phyloP scores from a whole-genome alignment of 495 filamentous ascomycete genomes.

The Darksidea phi region DNA sequence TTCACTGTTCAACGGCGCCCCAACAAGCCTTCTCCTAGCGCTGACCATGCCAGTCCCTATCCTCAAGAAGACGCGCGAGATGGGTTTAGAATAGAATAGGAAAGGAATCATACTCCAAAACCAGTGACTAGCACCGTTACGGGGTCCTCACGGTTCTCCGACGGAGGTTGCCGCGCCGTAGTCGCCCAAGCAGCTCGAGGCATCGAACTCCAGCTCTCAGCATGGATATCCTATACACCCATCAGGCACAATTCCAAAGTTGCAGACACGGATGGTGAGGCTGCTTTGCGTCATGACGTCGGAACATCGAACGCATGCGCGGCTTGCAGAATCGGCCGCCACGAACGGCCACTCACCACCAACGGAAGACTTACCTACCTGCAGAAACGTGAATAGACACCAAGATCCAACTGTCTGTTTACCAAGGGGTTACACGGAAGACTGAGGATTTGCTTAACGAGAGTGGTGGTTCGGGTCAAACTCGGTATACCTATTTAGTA shows the following conservation, averaged over 20 bases:
- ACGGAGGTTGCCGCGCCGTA: slow-evolving; percentile 26
- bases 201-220: slow-evolving; percentile 4
- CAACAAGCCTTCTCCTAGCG: too few species aligned
- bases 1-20: too few species aligned
- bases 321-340: neutral
- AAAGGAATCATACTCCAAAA: slow-evolving; percentile 34
- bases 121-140: slow-evolving; percentile 42
- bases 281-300: neutral
- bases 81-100: neutral
- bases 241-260: neutral
- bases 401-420: too few species aligned
- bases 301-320: neutral
- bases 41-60: too few species aligned
- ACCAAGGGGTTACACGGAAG: too few species aligned
- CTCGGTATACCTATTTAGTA: too few species aligned
- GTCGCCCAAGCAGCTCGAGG: slow-evolving; percentile 13
- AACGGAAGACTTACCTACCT: neutral
- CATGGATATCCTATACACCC: neutral
- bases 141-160: slow-evolving; percentile 23
- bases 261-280: neutral
- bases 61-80: neutral
- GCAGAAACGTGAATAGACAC: neutral
- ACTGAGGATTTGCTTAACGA: too few species aligned
- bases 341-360: neutral
- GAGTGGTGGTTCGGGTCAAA: too few species aligned